Percentiles rank a stretch among this genome's conserved stretches.
phyloP scores from a whole-genome alignment of 352 stramenopile genomes.

The Stramenopiles sp. region DNA sequence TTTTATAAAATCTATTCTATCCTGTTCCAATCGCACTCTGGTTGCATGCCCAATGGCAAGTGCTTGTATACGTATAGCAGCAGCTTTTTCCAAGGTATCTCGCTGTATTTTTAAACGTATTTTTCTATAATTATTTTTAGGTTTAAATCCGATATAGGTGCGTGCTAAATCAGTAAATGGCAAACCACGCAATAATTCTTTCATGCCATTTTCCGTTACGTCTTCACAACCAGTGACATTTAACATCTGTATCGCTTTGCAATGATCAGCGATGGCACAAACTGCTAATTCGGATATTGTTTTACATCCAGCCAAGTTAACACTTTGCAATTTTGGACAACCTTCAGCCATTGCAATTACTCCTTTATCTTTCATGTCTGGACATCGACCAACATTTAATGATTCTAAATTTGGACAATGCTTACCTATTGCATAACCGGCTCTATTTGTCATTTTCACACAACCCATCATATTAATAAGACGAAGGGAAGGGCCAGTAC shows the following conservation, averaged over 20 bases:
- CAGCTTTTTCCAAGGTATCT: not conserved
- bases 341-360: not conserved
- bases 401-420: not conserved
- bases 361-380: constrained; percentile 11
- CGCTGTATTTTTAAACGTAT: not conserved
- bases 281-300: constrained; percentile 14
- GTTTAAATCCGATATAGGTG: constrained; percentile 17
- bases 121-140: not conserved
- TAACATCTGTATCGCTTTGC: constrained; percentile 15
- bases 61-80: not conserved
- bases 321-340: constrained; percentile 11
- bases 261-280: constrained; percentile 10
- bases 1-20: not conserved
- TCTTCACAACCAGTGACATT: constrained; percentile 18
- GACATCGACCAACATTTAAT: constrained; percentile 6
- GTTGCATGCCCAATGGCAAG: not conserved
- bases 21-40: not conserved
- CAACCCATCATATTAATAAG: not conserved
- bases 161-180: constrained; percentile 13
- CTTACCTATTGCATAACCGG: not conserved
- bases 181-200: constrained; percentile 11
- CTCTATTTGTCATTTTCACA: not conserved
- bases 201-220: constrained; percentile 11
- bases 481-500: not conserved
- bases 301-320: constrained; percentile 15